Conservation (phyloP, 2,329 filamentous ascomycete species). For the Oidium heveae region DNA sequence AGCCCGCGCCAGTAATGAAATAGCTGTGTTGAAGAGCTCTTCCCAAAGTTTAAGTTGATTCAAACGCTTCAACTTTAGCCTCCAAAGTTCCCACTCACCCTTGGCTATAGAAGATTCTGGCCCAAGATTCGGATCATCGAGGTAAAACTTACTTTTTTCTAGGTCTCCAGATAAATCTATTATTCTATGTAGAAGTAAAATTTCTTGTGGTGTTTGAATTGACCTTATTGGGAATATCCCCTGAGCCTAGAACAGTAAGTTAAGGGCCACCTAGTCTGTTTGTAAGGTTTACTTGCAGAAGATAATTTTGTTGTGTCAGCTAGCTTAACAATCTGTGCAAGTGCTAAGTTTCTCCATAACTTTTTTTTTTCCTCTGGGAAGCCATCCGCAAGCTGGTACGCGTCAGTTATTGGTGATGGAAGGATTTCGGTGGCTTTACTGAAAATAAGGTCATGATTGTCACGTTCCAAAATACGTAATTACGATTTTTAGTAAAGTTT, state of each 20-base stretch:
- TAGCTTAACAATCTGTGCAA: slow-evolving; percentile 12
- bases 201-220: slow-evolving; percentile 14
- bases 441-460: slow-evolving; percentile 12
- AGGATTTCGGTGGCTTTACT: slow-evolving; percentile 5
- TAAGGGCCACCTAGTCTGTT: not conserved
- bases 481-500: slow-evolving; percentile 11
- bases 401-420: slow-evolving; percentile 4
- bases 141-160: slow-evolving; percentile 10
- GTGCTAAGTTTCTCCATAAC: slow-evolving; percentile 11
- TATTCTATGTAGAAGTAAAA: slow-evolving; percentile 12
- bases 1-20: slow-evolving; percentile 9
- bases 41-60: slow-evolving; percentile 9
- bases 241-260: not conserved
- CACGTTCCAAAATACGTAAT: slow-evolving; percentile 15
- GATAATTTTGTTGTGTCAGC: slow-evolving; percentile 11
- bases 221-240: slow-evolving; percentile 9
- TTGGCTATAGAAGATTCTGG: slow-evolving; percentile 13
- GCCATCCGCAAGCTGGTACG: slow-evolving; percentile 5
- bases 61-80: slow-evolving; percentile 10
- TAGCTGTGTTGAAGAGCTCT: slow-evolving; percentile 9
- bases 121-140: slow-evolving; percentile 11
- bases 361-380: slow-evolving; percentile 10
- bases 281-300: slow-evolving; percentile 6
- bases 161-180: slow-evolving; percentile 7
- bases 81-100: slow-evolving; percentile 14